Evolutionary conservation across 495 filamentous ascomycete genomes (phyloP), one percentile per base, ranked within the genome.

Genomic region (Clohesyomyces aquaticus): DNA sequence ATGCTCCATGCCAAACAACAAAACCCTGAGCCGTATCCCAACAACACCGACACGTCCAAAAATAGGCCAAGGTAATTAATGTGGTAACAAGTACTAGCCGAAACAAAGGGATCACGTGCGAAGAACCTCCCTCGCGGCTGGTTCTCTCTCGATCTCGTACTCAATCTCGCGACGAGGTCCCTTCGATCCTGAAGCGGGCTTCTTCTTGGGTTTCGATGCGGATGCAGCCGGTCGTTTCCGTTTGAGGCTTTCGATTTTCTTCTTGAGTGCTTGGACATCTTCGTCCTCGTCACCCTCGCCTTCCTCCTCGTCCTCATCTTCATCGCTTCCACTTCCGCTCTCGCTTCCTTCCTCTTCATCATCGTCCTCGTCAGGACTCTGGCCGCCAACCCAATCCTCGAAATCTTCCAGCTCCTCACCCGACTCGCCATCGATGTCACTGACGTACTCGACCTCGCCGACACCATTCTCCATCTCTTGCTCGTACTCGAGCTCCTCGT

Each of bases 391-490:
- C 88, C 88, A 91, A 65, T 90, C 87, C 69, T 91, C 87, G 53
- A 91, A 78, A 73, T 91, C 88, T 62, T 85, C 87, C 45, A 90
- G 68, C 55, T 87, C 85, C 66, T 87, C 75, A 42, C 77, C 77
- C 18, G 73, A 74, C 50, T 77, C 73, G 45, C 67, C 84, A 28
- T 90, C 88, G 10, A 88, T 65, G 60, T 89, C 88, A 67, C 81
- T 84, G 38, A 98, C 89, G 71, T 96, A 96, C 76, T 96, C 93
- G 21, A 97, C 88, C 47, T 86, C 83, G 9, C 84, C 90, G 58
- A 87, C 85, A 54, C 87, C 90, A 60, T 90, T 85, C 60, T 90
- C 86, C 26, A 42, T 42, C 61, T 90, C 87, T 53, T 80, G 75
- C 74, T 88, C 84, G 47, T 82, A 80, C 50, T 91, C 87, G 18